Percentiles rank a stretch among this genome's conserved stretches.
phyloP scores from a whole-genome alignment of 208 protist species.

The Phytomonas francai region DNA sequence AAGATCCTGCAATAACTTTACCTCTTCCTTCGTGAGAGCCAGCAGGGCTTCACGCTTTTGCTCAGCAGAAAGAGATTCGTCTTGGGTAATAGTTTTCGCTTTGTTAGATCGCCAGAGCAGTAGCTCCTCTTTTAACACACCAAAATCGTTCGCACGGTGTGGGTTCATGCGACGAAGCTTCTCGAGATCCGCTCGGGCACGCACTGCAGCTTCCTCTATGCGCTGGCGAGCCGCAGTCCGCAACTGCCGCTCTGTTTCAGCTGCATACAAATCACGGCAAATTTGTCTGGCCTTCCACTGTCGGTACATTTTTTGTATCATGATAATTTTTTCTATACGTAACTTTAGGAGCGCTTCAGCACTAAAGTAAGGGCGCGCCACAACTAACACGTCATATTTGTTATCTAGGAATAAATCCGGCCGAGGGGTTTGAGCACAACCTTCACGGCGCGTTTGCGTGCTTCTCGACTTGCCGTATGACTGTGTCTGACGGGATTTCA shows the following conservation, averaged over 20 bases:
- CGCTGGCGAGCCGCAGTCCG: slow-evolving; percentile 42
- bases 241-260: slow-evolving; percentile 48
- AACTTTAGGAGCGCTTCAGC: slow-evolving; percentile 54
- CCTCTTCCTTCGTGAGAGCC: slow-evolving; percentile 91
- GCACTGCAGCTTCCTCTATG: slow-evolving; percentile 53
- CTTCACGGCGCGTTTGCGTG: slow-evolving; percentile 88
- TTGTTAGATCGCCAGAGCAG: slow-evolving; percentile 84
- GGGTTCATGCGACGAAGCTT: slow-evolving; percentile 89
- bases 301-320: slow-evolving; percentile 90
- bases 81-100: slow-evolving; percentile 14
- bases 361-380: slow-evolving; percentile 84
- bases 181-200: slow-evolving; percentile 58
- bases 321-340: slow-evolving; percentile 67
- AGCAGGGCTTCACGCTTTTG: slow-evolving; percentile 42
- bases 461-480: slow-evolving; percentile 83
- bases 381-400: slow-evolving; percentile 54
- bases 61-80: background rate
- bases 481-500: slow-evolving; percentile 84
- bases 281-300: slow-evolving; percentile 88
- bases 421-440: slow-evolving; percentile 86
- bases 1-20: slow-evolving; percentile 94
- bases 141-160: slow-evolving; percentile 88
- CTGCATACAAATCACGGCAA: slow-evolving; percentile 45
- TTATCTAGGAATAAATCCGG: slow-evolving; percentile 56
- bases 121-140: slow-evolving; percentile 87